Base-by-base conservation (phyloP, 495 filamentous ascomycete species). In the Trichocladium uniseriatum region DNA sequence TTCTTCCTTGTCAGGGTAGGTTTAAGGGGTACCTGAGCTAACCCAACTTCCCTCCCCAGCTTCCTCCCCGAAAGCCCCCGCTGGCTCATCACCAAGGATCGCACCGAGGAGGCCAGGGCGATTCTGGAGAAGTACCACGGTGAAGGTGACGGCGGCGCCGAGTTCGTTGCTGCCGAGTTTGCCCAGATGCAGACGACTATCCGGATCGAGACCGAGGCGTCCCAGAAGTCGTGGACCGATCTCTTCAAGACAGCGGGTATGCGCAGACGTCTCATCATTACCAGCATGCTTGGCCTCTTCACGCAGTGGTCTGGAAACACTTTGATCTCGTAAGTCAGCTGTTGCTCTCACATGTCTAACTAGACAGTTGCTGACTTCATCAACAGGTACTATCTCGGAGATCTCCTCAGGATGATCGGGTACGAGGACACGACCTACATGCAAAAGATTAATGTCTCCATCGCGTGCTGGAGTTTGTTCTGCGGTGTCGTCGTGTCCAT, bases 291-390 rank as follows among this genome's bases (percentile, higher is more conserved):
- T 13, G 78, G 79, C 5, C 56, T 83, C 6, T 82, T 84, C 62
- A 78, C 78, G 0, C 80, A 84, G 56, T 81, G 79, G 69, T 80
- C 77, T 32, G 80, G 81, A 19, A 83, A 84, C 57, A 79, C 76
- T 10, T 64, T 82, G 37, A 79, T 82, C 40, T 79, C 78, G 55
- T 78, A 74, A 59, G 58, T 57, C 10, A 28, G 27, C 27, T 29
- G 27, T 29, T 10, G 5, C 5, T 10, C 27, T 29, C 27, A 10
- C 10, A 5, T 29, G 5, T 5, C 27, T 29, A 10, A 29, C 27
- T 29, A 29, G 27, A 10, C 27, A 29, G 27, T 29, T 10, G 35
- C 45, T 31, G 34, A 32, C 19, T 10, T 8, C 11, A 9, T 48
- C 27, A 1, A n/a, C 51, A 72, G 66, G 6, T 78, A 80, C 64